A percentile compares a stretch with the other conserved stretches of the same genome.
Conservation (phyloP, 2,329 filamentous ascomycete genomes). For the Diaporthe citrichinensis region DNA sequence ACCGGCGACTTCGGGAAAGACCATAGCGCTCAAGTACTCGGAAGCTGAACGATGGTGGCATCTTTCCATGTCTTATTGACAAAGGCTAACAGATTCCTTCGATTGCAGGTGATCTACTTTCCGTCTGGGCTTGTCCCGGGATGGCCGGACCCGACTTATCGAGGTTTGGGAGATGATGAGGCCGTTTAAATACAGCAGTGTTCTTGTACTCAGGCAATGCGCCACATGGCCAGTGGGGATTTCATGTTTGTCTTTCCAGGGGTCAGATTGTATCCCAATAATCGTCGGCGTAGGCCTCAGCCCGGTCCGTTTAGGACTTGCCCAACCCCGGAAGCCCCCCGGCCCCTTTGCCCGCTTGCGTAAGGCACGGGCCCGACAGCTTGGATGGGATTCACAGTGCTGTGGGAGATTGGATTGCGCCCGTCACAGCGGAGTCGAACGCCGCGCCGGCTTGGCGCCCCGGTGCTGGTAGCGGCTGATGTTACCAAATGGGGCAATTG, state of each 20-base stretch:
- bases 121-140: not conserved
- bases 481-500: constrained; percentile 1
- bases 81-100: not conserved
- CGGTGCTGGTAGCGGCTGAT: constrained; percentile 14
- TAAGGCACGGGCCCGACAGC: constrained; percentile 37
- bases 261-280: not conserved
- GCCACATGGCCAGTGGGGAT: constrained; percentile 9
- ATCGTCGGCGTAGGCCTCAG: not conserved
- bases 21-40: not conserved
- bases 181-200: not conserved
- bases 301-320: not conserved
- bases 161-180: not conserved
- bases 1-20: not conserved
- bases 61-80: not conserved
- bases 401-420: constrained; percentile 35
- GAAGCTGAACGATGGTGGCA: not conserved
- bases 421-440: constrained; percentile 24
- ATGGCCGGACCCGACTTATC: not conserved
- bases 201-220: not conserved
- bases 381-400: constrained; percentile 24
- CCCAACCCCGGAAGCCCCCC: not conserved
- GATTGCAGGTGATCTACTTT: not conserved
- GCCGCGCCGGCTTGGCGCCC: constrained; percentile 12
- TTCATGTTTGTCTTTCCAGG: not conserved
- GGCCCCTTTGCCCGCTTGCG: constrained; percentile 14